Percentiles rank a stretch among this genome's conserved stretches.
Conservation (phyloP, 345 rosid genomes). For the Melaleuca alternifolia region DNA sequence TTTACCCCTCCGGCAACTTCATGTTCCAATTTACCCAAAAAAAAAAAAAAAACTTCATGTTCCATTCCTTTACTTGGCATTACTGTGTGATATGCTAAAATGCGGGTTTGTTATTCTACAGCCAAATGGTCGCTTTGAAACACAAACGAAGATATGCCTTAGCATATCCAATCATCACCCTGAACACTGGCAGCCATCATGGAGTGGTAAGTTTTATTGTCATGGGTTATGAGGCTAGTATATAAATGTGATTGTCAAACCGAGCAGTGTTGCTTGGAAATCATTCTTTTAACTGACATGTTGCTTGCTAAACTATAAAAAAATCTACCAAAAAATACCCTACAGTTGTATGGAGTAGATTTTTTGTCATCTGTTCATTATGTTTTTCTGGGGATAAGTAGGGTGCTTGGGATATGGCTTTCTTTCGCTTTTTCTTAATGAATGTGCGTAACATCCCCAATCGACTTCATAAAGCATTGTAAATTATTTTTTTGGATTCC, state of each 20-base stretch:
- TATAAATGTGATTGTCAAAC: neutral
- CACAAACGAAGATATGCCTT: slow-evolving; percentile 88
- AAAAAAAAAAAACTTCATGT: neutral
- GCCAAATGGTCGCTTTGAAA: slow-evolving; percentile 95
- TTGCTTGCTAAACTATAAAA: neutral
- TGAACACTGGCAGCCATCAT: slow-evolving; percentile 99
- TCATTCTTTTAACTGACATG: neutral
- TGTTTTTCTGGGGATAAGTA: neutral
- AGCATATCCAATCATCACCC: slow-evolving; percentile 98
- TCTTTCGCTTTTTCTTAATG: neutral
- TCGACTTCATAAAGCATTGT: neutral
- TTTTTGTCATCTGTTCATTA: neutral
- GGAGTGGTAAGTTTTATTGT: slow-evolving; percentile 63
- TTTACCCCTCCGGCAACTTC: neutral
- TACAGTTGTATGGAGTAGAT: neutral
- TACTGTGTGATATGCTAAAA: neutral
- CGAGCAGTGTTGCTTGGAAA: neutral
- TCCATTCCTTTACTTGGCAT: neutral
- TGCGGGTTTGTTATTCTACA: slow-evolving; percentile 10
- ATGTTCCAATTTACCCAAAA: too few relatives aligned
- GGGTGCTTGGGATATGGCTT: neutral
- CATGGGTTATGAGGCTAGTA: neutral
- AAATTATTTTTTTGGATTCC: neutral
- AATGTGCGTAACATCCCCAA: neutral
- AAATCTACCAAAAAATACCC: neutral